Evolutionary conservation across 2,329 filamentous ascomycete genomes (phyloP), one percentile per base, ranked within the genome.

Genomic region (Fusarium compactum): DNA sequence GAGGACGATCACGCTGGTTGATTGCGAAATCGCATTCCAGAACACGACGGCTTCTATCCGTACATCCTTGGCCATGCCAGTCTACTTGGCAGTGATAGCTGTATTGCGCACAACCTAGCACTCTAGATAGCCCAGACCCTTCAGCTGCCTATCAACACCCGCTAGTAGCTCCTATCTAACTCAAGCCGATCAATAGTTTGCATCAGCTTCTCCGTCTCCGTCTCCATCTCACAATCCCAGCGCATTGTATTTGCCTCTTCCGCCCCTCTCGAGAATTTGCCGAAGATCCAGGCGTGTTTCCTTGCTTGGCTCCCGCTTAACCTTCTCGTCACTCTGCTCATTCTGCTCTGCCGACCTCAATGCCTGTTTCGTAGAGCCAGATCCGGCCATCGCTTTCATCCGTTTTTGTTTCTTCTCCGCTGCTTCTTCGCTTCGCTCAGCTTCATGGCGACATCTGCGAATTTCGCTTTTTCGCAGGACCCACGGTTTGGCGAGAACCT

Each of bases 401-500:
- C 71, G 71, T 62, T 67, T 74, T 45, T 62, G 72, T 62, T 75
- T 78, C 64, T 55, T 74, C 57, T 76, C 73, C 4, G 62, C 71
- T 32, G 75, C 72, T 18, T 72, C 73, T 41, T 75, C 74, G 25
- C 72, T 74, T n/a, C 76, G 75, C 62, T 84, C 82, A 11, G 83
- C 83, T 62, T 85, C 81, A 67, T 79, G 83, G 64, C 82, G 83
- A 69, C 86, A 89, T 61, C 78, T 80, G 52, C 83, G 83, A 47
- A 90, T 80, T 56, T 86, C 82, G 61, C 80, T 82, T 24, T 78
- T 76, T 30, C 80, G 82, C 30, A 91, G 71, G n/a, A 84, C 75
- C 90, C 90, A 91, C 0, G 87, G 85, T 59, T 76, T 78, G 5
- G 78, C 76, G 16, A 91, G 80, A 8, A 89, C 80, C 6, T 86